Conservation (phyloP, 2,329 filamentous ascomycete genomes). For the Fusarium virguliforme region DNA sequence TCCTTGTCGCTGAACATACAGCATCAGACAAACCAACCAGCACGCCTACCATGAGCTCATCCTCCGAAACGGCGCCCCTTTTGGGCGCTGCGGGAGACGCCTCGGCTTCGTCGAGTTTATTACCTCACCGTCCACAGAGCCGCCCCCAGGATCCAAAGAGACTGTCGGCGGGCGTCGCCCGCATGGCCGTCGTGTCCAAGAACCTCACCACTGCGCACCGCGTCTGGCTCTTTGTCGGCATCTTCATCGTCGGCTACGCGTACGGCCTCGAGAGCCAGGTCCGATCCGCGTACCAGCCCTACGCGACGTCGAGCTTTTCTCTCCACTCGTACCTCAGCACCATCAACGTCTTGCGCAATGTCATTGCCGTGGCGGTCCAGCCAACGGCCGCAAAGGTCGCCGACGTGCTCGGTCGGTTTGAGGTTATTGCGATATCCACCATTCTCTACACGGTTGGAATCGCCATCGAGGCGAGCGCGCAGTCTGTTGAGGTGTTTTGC, state of each 20-base stretch:
- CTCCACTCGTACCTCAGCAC: slow-evolving; percentile 72
- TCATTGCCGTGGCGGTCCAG: slow-evolving; percentile 73
- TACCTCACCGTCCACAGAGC: slow-evolving; percentile 20
- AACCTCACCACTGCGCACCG: slow-evolving; percentile 65
- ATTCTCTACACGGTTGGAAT: slow-evolving; percentile 71
- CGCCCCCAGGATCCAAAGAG: slow-evolving; percentile 22
- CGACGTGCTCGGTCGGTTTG: slow-evolving; percentile 74
- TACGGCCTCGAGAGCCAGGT: slow-evolving; percentile 72
- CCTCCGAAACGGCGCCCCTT: slow-evolving; percentile 37
- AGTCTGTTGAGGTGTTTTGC: slow-evolving; percentile 66
- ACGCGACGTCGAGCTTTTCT: slow-evolving; percentile 67
- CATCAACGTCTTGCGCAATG: slow-evolving; percentile 71
- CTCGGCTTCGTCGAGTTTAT: slow-evolving; percentile 23
- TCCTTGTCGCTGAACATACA: background rate
- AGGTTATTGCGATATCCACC: slow-evolving; percentile 70
- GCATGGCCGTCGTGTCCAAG: slow-evolving; percentile 66
- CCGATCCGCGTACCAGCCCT: slow-evolving; percentile 68
- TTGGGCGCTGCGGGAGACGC: slow-evolving; percentile 16
- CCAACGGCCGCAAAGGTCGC: slow-evolving; percentile 74
- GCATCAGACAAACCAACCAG: background rate
- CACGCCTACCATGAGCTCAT: slow-evolving; percentile 11
- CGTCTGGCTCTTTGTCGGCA: slow-evolving; percentile 67
- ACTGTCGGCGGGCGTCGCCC: slow-evolving; percentile 63
- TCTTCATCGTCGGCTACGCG: slow-evolving; percentile 74
- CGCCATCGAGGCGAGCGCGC: slow-evolving; percentile 67